phyloP scores from a whole-genome alignment of 495 filamentous ascomycete species.

The Talaromyces nanjingensis region DNA sequence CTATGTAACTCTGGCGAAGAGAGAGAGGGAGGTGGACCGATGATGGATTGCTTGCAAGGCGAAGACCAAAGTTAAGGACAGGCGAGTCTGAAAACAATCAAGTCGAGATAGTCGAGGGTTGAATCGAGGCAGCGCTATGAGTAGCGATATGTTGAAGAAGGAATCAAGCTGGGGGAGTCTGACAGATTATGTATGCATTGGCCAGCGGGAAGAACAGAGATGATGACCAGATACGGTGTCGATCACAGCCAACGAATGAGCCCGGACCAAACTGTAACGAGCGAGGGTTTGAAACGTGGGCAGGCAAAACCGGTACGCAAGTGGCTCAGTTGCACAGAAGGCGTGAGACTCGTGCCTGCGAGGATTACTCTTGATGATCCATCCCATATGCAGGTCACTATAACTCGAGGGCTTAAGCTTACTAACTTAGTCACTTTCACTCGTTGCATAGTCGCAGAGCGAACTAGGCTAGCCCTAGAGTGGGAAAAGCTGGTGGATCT shows the following conservation, averaged over 20 bases:
- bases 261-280: constrained; percentile 5
- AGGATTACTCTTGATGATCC: constrained; percentile 9
- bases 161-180: not conserved
- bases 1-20: not conserved
- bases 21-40: not conserved
- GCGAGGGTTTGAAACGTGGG: constrained; percentile 10
- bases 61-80: not conserved
- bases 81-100: not conserved
- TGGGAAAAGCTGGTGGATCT: not conserved
- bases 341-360: not conserved
- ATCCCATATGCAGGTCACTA: constrained; percentile 4
- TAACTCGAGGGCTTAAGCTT: not conserved
- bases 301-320: constrained; percentile 5
- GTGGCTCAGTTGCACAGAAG: constrained; percentile 4
- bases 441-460: not conserved
- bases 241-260: constrained; percentile 5
- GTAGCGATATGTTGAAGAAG: constrained; percentile 1
- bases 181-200: constrained; percentile 6
- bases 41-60: not conserved
- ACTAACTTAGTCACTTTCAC: not conserved
- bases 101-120: not conserved
- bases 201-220: not conserved
- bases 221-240: constrained; percentile 6
- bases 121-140: not conserved
- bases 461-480: not conserved